Evolutionary conservation across 306 rosid genomes (phyloP).

Genomic region (Potentilla sterilis): DNA sequence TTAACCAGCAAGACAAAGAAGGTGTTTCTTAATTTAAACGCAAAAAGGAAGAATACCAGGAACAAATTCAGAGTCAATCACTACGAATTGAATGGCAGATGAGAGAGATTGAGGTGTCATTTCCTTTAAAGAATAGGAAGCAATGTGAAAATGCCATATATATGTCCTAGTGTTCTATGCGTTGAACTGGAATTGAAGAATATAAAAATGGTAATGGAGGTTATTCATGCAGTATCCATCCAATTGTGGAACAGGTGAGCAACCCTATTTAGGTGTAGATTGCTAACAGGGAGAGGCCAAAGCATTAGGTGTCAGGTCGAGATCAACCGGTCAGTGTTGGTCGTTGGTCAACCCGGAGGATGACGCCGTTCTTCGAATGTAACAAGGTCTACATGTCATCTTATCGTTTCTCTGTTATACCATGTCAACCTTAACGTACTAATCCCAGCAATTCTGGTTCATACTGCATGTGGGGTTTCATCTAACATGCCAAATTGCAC

Average conservation of each 20-base stretch:
- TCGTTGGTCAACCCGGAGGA: neutral
- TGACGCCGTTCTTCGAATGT: neutral
- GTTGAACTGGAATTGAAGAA: conserved; percentile 15
- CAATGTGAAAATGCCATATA: neutral
- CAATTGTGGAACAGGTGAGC: conserved; percentile 33
- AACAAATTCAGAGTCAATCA: conserved; percentile 11
- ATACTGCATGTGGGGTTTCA: neutral
- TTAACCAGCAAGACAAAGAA: neutral
- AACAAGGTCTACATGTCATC: neutral
- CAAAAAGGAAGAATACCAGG: neutral
- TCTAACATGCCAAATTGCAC: neutral
- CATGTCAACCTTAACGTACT: neutral
- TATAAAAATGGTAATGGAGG: neutral
- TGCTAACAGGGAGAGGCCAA: neutral
- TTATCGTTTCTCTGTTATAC: neutral
- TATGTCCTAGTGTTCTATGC: conserved; percentile 2
- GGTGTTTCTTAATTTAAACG: neutral
- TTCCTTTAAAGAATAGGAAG: neutral
- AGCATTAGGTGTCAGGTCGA: neutral
- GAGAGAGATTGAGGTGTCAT: conserved; percentile 3
- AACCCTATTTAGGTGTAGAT: neutral
- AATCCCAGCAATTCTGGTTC: neutral
- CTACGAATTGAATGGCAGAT: conserved; percentile 3
- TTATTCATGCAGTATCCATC: neutral
- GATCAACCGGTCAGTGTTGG: neutral